Evolutionary conservation across 768 basidiomycete species (phyloP), one percentile per base, ranked within the genome.

Genomic region (Mycena olivaceomarginata): DNA sequence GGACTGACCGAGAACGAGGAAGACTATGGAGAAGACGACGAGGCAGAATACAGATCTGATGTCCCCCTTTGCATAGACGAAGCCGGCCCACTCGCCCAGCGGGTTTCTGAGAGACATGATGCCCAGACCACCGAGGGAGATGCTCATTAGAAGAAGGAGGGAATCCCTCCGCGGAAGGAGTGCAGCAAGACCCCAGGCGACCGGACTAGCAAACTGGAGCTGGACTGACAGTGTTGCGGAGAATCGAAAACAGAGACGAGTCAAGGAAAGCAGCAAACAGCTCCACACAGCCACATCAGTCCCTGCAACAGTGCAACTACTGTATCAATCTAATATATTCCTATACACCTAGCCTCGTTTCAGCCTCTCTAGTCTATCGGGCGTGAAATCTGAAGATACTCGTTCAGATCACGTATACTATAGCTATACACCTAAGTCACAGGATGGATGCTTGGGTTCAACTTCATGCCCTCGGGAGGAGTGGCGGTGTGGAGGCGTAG

Each of bases 31-130:
- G 81, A 94, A 92, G 80, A 96, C 90, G 82, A 94, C 87, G 74
- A 91, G 89, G 81, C 92, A 93, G 85, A 96, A 89, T 81, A 95
- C 87, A 79, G 94, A 93, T 86, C 92, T 91, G 83, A 94, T 85
- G 83, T 94, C 94, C 71, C 92, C 88, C 82, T 91, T 92, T 78
- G 88, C 88, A 79, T 90, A 84, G 78, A 93, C 84, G 76, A 89
- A 81, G 80, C 87, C 85, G 79, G 90, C 86, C 81, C 91, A 88
- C 77, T 91, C 87, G 79, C 89, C 84, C 80, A 92, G 86, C 22
- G 91, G 91, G 53, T 88, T 89, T 84, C 89, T 91, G 80, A 92
- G 86, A 60, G 93, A 91, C 84, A 94, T 87, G 75, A 93, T 86
- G 79, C 91, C 89, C 78, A 94, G 85, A 67, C 90, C 91, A 82